These are phyloP conservation scores for Umbelopsis sp. DNA, from an alignment of 192 early-diverging fungal genomes.

Conservation along the genomic window DNA sequence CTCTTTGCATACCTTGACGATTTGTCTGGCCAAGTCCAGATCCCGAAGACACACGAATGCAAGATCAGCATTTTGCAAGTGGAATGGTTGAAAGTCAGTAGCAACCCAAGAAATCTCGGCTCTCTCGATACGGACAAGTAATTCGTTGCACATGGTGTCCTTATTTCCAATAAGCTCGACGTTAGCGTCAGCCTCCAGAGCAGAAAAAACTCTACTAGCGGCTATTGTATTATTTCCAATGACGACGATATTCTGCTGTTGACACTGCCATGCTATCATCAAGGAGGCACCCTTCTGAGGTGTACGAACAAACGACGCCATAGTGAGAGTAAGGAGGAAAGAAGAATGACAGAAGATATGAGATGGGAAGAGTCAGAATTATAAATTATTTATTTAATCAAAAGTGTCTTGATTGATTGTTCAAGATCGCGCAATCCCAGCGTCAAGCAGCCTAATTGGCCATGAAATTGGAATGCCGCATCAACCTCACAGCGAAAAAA, in stretches of 20 bases:
- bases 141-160: slow-evolving; percentile 39
- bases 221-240: slow-evolving; percentile 69
- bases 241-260: slow-evolving; percentile 59
- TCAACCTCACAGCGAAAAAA: too few species aligned
- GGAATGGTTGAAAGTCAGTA: slow-evolving; percentile 42
- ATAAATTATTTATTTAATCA: neutral
- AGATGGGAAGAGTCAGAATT: too few species aligned
- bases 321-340: neutral
- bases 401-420: neutral
- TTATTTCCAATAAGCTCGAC: slow-evolving; percentile 59
- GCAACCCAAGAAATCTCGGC: slow-evolving; percentile 42
- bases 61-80: slow-evolving; percentile 43
- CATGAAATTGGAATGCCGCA: neutral
- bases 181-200: slow-evolving; percentile 67
- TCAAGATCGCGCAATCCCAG: slow-evolving; percentile 4
- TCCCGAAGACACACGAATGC: slow-evolving; percentile 51
- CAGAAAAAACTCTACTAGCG: slow-evolving; percentile 66
- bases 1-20: slow-evolving; percentile 39
- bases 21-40: slow-evolving; percentile 22
- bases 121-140: slow-evolving; percentile 48
- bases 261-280: slow-evolving; percentile 61
- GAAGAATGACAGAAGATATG: neutral
- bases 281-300: slow-evolving; percentile 48
- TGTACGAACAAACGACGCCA: slow-evolving; percentile 10
- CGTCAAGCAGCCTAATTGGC: slow-evolving; percentile 12